phyloP scores from a whole-genome alignment of 768 basidiomycete species.

The Phylloporus rhodoxanthus region DNA sequence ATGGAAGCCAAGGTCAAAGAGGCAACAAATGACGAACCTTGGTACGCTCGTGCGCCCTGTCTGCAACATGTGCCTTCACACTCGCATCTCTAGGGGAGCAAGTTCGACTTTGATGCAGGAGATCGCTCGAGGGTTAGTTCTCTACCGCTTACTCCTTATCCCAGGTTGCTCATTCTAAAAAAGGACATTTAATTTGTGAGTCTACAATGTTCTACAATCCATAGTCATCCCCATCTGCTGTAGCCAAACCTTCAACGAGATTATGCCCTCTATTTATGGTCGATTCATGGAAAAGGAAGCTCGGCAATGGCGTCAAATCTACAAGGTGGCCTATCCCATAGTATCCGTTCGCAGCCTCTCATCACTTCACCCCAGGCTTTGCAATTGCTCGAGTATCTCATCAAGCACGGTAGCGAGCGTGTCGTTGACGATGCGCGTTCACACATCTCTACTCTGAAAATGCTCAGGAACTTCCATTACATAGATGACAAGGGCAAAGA shows the following conservation, averaged over 20 bases:
- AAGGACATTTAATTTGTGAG: slow-evolving; percentile 97
- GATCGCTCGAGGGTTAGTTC: slow-evolving; percentile 87
- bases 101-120: slow-evolving; percentile 98
- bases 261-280: slow-evolving; percentile 95
- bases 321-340: slow-evolving; percentile 59
- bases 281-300: slow-evolving; percentile 99
- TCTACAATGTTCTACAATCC: neutral
- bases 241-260: slow-evolving; percentile 98
- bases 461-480: slow-evolving; percentile 96
- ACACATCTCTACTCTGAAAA: slow-evolving; percentile 92
- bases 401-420: slow-evolving; percentile 96
- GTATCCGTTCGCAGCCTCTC: neutral
- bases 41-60: slow-evolving; percentile 48
- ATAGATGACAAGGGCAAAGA: slow-evolving; percentile 99
- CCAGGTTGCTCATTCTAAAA: slow-evolving; percentile 13
- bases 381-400: slow-evolving; percentile 89
- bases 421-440: slow-evolving; percentile 96
- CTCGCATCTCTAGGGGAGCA: slow-evolving; percentile 68
- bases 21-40: slow-evolving; percentile 97
- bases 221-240: slow-evolving; percentile 6
- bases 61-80: slow-evolving; percentile 1
- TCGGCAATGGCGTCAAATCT: slow-evolving; percentile 96
- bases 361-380: slow-evolving; percentile 51
- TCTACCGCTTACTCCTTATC: neutral
- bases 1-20: slow-evolving; percentile 96